Base-by-base conservation (phyloP, 306 rosid genomes). In the Notholithocarpus densiflorus region DNA sequence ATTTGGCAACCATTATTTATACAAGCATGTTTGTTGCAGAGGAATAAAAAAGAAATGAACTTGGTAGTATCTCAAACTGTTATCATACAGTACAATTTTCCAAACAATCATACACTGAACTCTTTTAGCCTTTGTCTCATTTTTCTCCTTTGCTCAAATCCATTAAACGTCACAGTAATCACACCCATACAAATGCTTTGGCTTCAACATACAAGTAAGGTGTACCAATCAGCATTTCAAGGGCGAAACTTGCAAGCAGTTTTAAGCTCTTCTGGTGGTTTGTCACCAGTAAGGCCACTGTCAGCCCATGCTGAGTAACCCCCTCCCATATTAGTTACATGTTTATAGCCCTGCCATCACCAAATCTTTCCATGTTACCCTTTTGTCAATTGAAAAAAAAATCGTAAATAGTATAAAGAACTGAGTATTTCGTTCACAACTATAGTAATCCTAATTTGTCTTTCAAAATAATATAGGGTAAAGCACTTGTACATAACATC, bases 231-330 rank as follows among this genome's bases (percentile, higher is more conserved):
- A 32, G 26, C 26, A 20, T 56, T 70, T 84, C 77, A 77, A 27
- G 84, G 80, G 19, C 81, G 82, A 77, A 87, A 79, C 55, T 80
- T 88, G 84, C 91, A 88, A 64, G 82, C 76, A 5, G 64, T 72
- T 78, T 88, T 85, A 34, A 81, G 64, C 32, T 83, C 82, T 72
- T 82, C 81, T 12, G 78, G 54, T 13, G 92, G 87, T 61, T 83
- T 82, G 75, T 88, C 76, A 70, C 86, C 88, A 8, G 91, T 87
- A 79, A 89, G 82, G 84, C 92, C 97, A 85, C 88, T 87, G 23
- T 87, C 93, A 78, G 87, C 92, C 95, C 97, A 89, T 5, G 87
- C 85, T 29, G 93, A 87, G 73, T 89, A 92, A 12, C 93, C 95
- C 83, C 95, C 92, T 56, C 85, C 92, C 93, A 92, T 80, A 74